Base-by-base conservation (phyloP, 192 early-diverging fungal genomes). In the Dimargaris cristalligena region DNA sequence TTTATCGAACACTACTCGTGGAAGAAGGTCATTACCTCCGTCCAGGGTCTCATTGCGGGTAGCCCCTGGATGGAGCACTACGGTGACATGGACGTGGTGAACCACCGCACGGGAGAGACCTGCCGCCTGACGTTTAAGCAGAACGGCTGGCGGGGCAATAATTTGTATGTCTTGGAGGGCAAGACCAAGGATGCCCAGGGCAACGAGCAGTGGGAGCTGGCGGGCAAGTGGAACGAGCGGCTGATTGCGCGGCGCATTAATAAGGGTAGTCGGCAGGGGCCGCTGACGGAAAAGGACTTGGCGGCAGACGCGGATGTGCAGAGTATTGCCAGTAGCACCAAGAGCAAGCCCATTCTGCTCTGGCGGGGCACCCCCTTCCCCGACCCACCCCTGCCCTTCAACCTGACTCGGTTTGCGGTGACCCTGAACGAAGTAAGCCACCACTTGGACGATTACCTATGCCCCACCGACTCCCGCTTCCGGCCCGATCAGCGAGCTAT, bases 21-120 rank as follows among this genome's bases (percentile, higher is more conserved):
- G 88, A 88, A 80, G 64, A 93, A 93, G 70, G 84, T 90, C 55
- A 87, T 84, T 3, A 88, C 86, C 18, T 80, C 75, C 58, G 90
- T 93, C 26, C 82, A 90, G 52, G 90, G 90, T 67, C 68, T 93
- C 58, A 91, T 93, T 68, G 71, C 85, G 8, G 90, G 88, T 26
- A 86, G 74, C 48, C 80, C 88, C 23, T 84, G 81, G 78, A 86
- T 93, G 60, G 89, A 90, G 60, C 84, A 88, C 62, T 80, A 83
- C 62, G 90, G 90, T 35, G 90, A 93, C 59, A 81, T 93, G 70
- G 65, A 80, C n/a, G 76, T 90, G 22, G 63, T 66, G 16, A 93
- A 93, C 68, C 82, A 84, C 68, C 76, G 84, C n/a, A 91, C 90
- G 0, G 84, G 86, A 34, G 88, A 93, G 57, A 59, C 57, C n/a